These are phyloP conservation scores for Penicillium herquei DNA, from an alignment of 495 filamentous ascomycete species.

Conservation along the genomic window DNA sequence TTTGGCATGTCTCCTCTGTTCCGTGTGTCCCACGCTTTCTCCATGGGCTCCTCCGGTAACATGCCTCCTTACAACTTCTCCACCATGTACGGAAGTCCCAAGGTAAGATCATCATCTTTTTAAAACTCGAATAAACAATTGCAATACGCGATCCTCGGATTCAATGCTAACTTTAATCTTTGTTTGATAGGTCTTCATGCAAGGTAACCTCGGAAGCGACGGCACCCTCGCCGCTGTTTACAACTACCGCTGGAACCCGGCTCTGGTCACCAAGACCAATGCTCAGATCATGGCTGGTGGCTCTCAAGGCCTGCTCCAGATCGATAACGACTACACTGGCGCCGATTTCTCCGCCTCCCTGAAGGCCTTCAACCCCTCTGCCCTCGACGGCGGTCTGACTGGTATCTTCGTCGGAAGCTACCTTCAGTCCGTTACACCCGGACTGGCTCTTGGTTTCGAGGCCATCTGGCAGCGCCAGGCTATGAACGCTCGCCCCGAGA, in stretches of 20 bases:
- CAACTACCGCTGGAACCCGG: slow-evolving; percentile 82
- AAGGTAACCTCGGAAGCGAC: slow-evolving; percentile 92
- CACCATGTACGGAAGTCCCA: slow-evolving; percentile 86
- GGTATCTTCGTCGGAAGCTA: slow-evolving; percentile 95
- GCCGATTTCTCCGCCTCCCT: slow-evolving; percentile 87
- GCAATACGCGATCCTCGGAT: too few species aligned
- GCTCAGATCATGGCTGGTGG: slow-evolving; percentile 72
- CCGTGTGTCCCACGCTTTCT: slow-evolving; percentile 94
- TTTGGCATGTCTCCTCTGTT: slow-evolving; percentile 92
- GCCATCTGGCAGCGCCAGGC: slow-evolving; percentile 87
- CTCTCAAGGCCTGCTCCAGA: slow-evolving; percentile 70
- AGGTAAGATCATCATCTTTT: slow-evolving; percentile 56
- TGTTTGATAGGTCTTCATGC: slow-evolving; percentile 74
- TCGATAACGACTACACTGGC: slow-evolving; percentile 93
- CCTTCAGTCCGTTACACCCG: slow-evolving; percentile 87
- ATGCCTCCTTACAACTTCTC: slow-evolving; percentile 93
- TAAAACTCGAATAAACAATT: too few species aligned
- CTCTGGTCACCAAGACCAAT: slow-evolving; percentile 78
- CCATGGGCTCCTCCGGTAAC: slow-evolving; percentile 78
- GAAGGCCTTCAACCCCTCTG: slow-evolving; percentile 91
- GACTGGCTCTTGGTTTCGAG: slow-evolving; percentile 85
- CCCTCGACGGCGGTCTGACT: slow-evolving; percentile 85
- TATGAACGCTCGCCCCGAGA: slow-evolving; percentile 75
- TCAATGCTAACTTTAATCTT: slow-evolving; percentile 3
- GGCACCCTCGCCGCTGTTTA: slow-evolving; percentile 76